Evolutionary conservation across 495 filamentous ascomycete species (phyloP).

Genomic region (Tuber umbilicatum): DNA sequence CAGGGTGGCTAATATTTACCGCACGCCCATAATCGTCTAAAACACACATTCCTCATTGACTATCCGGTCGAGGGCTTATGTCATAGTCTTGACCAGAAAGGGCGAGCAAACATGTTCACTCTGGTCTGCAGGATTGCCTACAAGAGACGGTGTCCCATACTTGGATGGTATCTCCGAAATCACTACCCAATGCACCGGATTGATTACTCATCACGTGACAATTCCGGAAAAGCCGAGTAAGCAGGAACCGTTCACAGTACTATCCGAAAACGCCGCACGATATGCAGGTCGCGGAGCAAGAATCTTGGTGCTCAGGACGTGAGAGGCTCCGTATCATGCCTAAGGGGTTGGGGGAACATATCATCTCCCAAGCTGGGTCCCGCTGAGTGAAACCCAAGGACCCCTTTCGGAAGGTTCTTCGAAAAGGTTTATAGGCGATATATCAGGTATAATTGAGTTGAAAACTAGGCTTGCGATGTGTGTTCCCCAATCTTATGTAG

Average conservation of each 20-base stretch:
- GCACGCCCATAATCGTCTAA: not conserved
- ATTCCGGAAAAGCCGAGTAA: not conserved
- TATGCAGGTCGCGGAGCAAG: not conserved
- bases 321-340: not conserved
- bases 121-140: not conserved
- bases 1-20: not conserved
- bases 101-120: not conserved
- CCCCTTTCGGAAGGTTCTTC: not conserved
- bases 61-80: not conserved
- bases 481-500: not conserved
- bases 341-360: not conserved
- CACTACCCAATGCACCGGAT: not conserved
- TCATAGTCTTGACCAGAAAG: not conserved
- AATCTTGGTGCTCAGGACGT: not conserved
- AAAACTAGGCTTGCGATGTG: not conserved
- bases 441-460: not conserved
- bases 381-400: not conserved
- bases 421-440: not conserved
- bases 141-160: not conserved
- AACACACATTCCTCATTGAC: not conserved
- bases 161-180: not conserved
- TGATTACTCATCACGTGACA: not conserved
- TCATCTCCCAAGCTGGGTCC: not conserved
- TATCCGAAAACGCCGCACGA: not conserved
- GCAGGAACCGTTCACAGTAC: not conserved